phyloP scores from a whole-genome alignment of 441 rosid genomes.

The Aleurites moluccanus region DNA sequence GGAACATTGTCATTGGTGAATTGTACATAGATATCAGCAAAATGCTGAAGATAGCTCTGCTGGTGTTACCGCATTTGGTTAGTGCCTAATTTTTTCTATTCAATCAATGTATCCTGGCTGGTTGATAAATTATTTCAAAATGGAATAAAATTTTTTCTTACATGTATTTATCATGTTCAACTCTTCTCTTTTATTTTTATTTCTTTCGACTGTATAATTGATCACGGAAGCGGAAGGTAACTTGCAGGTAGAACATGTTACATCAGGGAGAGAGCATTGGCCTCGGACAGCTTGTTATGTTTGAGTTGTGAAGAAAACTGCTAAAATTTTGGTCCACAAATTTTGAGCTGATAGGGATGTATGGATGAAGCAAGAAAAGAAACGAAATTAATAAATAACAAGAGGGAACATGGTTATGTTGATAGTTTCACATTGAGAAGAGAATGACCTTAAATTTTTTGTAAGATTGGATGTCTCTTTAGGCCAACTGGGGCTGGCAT shows the following conservation, averaged over 20 bases:
- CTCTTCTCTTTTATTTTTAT: not conserved
- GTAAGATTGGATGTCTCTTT: conserved; percentile 16
- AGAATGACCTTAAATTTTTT: conserved; percentile 13
- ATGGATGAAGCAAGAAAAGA: not conserved
- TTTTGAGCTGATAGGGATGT: conserved; percentile 5
- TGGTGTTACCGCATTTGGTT: conserved; percentile 19
- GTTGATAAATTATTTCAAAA: conserved; percentile 1
- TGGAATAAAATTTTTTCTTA: conserved; percentile 24
- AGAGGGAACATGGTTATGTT: conserved; percentile 20
- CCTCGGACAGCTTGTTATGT: not conserved
- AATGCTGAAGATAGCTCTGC: conserved; percentile 54
- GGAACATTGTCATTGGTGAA: conserved; percentile 23
- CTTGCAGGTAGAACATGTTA: no score
- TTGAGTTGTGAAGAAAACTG: not conserved
- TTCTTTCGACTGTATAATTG: no score
- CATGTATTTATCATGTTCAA: not conserved
- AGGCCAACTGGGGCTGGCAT: conserved; percentile 29
- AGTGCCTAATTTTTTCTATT: conserved; percentile 20
- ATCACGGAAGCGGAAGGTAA: no score
- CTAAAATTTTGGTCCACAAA: conserved; percentile 12
- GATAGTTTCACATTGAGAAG: conserved; percentile 11
- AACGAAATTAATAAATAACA: no score
- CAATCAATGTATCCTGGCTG: conserved; percentile 7
- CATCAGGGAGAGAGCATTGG: no score
- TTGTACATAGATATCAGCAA: conserved; percentile 30